These are phyloP conservation scores for Mycena crocata DNA, from an alignment of 768 basidiomycete genomes.

Conservation along the genomic window DNA sequence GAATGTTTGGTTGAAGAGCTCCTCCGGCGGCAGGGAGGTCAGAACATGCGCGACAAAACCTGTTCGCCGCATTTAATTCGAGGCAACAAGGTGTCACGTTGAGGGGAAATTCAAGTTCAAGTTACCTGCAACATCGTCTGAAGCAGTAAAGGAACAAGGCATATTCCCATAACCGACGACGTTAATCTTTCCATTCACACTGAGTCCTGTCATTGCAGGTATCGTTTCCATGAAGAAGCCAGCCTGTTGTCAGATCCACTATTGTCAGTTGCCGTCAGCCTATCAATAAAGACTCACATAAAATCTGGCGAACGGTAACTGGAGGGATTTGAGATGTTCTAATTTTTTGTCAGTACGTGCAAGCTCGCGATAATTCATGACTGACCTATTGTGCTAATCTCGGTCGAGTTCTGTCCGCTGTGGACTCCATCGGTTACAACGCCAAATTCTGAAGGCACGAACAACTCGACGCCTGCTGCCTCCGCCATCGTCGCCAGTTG, in stretches of 20 bases:
- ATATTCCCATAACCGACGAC: conserved; percentile 46
- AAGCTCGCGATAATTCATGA: conserved; percentile 26
- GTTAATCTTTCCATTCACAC: conserved; percentile 45
- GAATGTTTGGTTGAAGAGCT: conserved; percentile 33
- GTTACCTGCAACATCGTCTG: conserved; percentile 47
- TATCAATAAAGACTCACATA: conserved; percentile 41
- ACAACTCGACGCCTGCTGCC: conserved; percentile 46
- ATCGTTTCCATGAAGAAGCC: conserved; percentile 50
- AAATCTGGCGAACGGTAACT: conserved; percentile 44
- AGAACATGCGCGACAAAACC: conserved; percentile 35
- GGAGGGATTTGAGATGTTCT: conserved; percentile 46
- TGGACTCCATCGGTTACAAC: conserved; percentile 45
- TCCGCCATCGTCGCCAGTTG: conserved; percentile 46
- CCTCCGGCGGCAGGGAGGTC: conserved; percentile 28
- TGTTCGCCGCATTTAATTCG: conserved; percentile 15
- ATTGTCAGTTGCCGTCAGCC: background rate
- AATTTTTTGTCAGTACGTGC: background rate
- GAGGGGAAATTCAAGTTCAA: background rate
- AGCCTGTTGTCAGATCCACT: conserved; percentile 34
- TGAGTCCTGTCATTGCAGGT: conserved; percentile 45
- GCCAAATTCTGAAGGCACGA: conserved; percentile 51
- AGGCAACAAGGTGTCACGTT: background rate
- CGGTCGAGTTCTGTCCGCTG: conserved; percentile 35
- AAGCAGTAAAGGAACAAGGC: conserved; percentile 45
- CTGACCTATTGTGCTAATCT: conserved; percentile 39